Evolutionary conservation across 2,329 filamentous ascomycete genomes (phyloP), one percentile per base, ranked within the genome.

Genomic region (Colletotrichum spinosum): DNA sequence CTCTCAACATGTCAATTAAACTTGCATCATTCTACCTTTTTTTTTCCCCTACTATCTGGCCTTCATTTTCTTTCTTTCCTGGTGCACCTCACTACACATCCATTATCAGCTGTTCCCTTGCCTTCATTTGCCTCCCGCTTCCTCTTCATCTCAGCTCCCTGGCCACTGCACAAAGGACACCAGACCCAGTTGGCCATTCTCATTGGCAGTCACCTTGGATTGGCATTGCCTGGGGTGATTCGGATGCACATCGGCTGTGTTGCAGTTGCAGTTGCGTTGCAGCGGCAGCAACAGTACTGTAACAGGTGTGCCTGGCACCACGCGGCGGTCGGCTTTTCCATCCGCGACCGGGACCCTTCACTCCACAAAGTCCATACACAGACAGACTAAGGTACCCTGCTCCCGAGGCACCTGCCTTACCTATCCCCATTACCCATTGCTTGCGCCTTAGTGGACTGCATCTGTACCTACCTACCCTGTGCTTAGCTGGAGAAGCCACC

Each of bases 401-500:
- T 25, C 25, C 25, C 25, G 25, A 25, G 39, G 34, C 15, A 37
- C 44, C 39, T 46, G 42, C 49, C 39, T 25, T 59, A 56, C 39
- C 37, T 50, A 35, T 49, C 55, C 60, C 49, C 13, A 33, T 49
- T 46, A 55, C 65, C 55, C 45, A 45, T 55, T 57, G 37, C 58
- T 54, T 37, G 6, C 51, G 55, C 51, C 50, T 33, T 55, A 55
- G 38, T 55, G 44, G 52, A 42, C 53, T 50, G 38, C 53, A n/a
- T 25, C 41, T 46, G 41, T 34, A 25, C 48, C 17, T 33, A 15
- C 8, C 33, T n/a, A 55, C 67, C 53, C 64, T 78, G 55, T 69
- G 70, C 65, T 73, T 76, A 48, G 60, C 75, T 58, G 52, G 52
- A 62, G 62, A 66, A 66, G 61, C 57, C 63, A 66, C 63, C 63